These are phyloP conservation scores for Prunus dulcis DNA, from an alignment of 306 rosid genomes.

Conservation along the genomic window DNA sequence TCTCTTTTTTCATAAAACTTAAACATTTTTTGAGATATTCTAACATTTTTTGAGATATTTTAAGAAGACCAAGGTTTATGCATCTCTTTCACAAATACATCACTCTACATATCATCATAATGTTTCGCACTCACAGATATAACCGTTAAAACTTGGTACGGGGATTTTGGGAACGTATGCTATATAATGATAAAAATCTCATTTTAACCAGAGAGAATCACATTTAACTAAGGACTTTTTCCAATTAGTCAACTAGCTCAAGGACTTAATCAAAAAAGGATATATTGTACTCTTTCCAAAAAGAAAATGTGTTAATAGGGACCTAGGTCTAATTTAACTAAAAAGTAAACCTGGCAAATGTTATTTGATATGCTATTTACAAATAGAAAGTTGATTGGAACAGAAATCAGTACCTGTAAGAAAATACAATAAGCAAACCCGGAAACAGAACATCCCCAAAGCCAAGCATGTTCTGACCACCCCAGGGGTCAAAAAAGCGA, in stretches of 20 bases:
- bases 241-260: not conserved
- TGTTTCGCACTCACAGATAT: too few species aligned
- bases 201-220: not conserved
- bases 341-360: not conserved
- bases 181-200: not conserved
- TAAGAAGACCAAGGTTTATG: too few species aligned
- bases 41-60: too few species aligned
- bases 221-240: not conserved
- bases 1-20: too few species aligned
- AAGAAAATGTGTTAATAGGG: not conserved
- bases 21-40: too few species aligned
- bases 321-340: not conserved
- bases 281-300: not conserved
- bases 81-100: too few species aligned
- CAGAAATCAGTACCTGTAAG: conserved; percentile 58
- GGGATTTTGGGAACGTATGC: not conserved
- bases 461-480: conserved; percentile 92
- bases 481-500: conserved; percentile 84
- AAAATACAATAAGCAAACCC: conserved; percentile 83
- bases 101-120: too few species aligned
- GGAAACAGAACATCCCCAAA: conserved; percentile 97
- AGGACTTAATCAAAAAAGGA: not conserved
- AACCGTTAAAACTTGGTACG: not conserved
- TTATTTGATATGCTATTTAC: not conserved
- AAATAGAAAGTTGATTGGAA: not conserved